Base-by-base conservation (phyloP, 2,329 filamentous ascomycete genomes). In the Ascochyta pisi region DNA sequence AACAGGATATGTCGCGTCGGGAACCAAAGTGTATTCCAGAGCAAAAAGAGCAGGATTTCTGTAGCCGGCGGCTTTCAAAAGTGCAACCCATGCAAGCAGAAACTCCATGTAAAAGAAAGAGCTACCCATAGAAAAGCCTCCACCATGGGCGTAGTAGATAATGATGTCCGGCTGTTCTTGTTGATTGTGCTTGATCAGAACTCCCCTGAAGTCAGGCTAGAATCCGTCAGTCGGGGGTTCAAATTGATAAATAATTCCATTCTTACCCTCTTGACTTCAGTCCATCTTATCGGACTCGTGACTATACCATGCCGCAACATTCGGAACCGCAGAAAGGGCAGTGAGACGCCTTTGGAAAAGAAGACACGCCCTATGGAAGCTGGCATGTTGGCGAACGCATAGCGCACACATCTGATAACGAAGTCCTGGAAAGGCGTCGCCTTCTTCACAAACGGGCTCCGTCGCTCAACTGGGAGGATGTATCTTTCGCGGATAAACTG, bases 71-170 rank as follows among this genome's bases (percentile, higher is more conserved):
- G 83, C 77, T 51, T 85, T 81, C 35, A 96, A 80, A 16, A 92
- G 77, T 39, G 82, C 80, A 12, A 90, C 78, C 88, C 89, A 92
- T 8, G 86, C 84, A 50, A 94, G 78, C 3, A 96, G 81, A 63
- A 94, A 95, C 67, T 96, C 92, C 67, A 76, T 83, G 73, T 96
- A 96, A 74, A 96, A 96, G 77, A 89, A 90, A 16, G 84, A 81
- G 12, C 89, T 92, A 3, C 91, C 92, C 87, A 96, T 90, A 6
- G 86, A 85, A 72, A 96, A 95, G 0, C 92, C 92, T 22, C 92
- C 92, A 15, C 89, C 91, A 71, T 96, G 91, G 37, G 85, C 84
- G 71, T 95, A 95, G 71, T 92, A 94, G 2, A 96, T 76, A n/a
- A 92, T 86, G 51, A 95, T 79, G 70, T 95, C 91, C 0, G 90